Conservation (phyloP, 1,284 basidiomycete genomes). For the Ustilago crameri region DNA sequence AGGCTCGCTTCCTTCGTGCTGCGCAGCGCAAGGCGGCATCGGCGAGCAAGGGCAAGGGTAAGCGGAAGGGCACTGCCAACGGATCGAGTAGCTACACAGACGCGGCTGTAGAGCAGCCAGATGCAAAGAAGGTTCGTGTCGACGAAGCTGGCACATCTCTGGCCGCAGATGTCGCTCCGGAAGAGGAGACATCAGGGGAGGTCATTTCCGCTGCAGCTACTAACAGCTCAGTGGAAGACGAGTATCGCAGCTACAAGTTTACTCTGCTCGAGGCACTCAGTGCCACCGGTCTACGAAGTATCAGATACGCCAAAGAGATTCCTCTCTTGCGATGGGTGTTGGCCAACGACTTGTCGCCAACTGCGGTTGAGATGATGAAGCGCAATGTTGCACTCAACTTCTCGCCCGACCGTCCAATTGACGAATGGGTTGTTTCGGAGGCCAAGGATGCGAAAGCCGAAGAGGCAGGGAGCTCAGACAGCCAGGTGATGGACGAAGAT, state of each 20-base stretch:
- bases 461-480: not conserved
- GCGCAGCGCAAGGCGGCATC: conserved; percentile 62
- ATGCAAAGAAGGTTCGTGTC: conserved; percentile 19
- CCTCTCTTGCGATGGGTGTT: conserved; percentile 89
- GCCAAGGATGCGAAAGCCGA: not conserved
- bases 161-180: not conserved
- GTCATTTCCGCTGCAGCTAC: not conserved
- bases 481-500: conserved; percentile 36
- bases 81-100: conserved; percentile 2
- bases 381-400: conserved; percentile 90
- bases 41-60: conserved; percentile 44
- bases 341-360: conserved; percentile 89
- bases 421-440: conserved; percentile 50
- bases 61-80: conserved; percentile 28
- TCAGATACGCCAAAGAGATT: conserved; percentile 97
- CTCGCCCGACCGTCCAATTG: conserved; percentile 72
- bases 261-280: conserved; percentile 93
- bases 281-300: conserved; percentile 92
- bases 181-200: not conserved
- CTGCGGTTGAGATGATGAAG: conserved; percentile 86
- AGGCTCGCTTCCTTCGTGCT: conserved; percentile 73
- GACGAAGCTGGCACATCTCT: conserved; percentile 12
- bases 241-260: conserved; percentile 76
- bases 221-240: conserved; percentile 10
- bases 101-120: conserved; percentile 6